These are phyloP conservation scores for Cyberlindnera meyerae DNA, from an alignment of 805 yeast species.

Conservation along the genomic window DNA sequence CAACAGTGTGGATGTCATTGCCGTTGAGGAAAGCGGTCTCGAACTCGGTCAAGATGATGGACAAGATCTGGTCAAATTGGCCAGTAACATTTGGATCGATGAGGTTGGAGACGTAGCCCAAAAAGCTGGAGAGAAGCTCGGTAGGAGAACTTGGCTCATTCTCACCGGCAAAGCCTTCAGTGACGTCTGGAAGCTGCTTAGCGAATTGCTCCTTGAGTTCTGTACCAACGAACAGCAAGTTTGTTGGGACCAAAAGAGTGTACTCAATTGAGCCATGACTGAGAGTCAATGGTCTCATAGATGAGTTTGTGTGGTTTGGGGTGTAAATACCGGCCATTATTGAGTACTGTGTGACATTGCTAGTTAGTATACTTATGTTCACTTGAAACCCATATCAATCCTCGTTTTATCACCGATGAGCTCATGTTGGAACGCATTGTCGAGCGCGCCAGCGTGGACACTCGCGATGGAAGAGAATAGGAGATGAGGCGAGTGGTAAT, in stretches of 20 bases:
- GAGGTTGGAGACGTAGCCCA: constrained; percentile 62
- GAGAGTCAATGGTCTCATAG: constrained; percentile 77
- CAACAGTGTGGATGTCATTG: constrained; percentile 83
- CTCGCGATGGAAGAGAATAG: too few species aligned
- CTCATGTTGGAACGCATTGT: too few species aligned
- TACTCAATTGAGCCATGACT: constrained; percentile 86
- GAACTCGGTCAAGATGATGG: constrained; percentile 72
- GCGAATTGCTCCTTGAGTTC: constrained; percentile 84
- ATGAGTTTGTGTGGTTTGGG: constrained; percentile 27
- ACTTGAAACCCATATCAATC: too few species aligned
- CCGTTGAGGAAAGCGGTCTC: constrained; percentile 73
- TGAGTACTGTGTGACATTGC: neutral
- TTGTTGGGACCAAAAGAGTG: constrained; percentile 80
- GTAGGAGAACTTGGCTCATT: constrained; percentile 85
- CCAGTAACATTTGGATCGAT: constrained; percentile 42
- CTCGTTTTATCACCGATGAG: too few species aligned
- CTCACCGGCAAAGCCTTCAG: constrained; percentile 82
- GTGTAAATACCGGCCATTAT: constrained; percentile 26
- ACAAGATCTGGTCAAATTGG: constrained; percentile 65
- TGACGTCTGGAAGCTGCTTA: constrained; percentile 66
- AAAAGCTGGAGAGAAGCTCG: constrained; percentile 77
- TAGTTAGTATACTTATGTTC: too few species aligned
- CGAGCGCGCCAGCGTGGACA: too few species aligned
- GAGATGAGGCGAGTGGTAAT: too few species aligned
- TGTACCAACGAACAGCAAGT: constrained; percentile 70